Evolutionary conservation across 1,139 yeast genomes (phyloP), one percentile per base, ranked within the genome.

Genomic region (Candida sanyaensis): DNA sequence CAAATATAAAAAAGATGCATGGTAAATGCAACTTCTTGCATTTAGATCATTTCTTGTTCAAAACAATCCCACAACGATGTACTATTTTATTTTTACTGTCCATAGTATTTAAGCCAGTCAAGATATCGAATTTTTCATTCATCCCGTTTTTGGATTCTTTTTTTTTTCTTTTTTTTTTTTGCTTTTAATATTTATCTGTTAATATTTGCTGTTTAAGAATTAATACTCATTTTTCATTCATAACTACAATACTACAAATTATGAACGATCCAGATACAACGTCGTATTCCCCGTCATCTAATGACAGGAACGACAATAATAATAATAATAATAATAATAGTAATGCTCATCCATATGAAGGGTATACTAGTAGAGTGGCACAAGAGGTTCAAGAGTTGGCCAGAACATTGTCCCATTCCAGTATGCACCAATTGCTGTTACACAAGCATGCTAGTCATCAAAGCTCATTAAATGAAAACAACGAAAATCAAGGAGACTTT

Each of bases 401-500:
- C 8, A 43, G 50, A 36, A 43, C 44, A 8, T 34, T 45, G n/a
- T 43, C 48, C 5, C 37, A 44, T 29, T 46, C 37, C 11, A 37
- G 37, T 21, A 17, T 17, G 21, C 21, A 17, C 3, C 42, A 29
- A n/a, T 24, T 21, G 11, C n/a, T 33, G 32, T 13, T 31, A 11
- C 30, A 29, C 10, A 42, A 10, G 10, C 37, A 64, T 77, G 23
- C 71, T 77, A 50, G 77, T 78, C 81, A 74, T 82, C 1, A 71
- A 69, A 50, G 80, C 78, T 13, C 82, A 82, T 0, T 83, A 82
- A 39, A 65, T 71, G 10, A 57, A 61, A 17, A 17, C 21, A 17
- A 17, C 21, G 21, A 17, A 17, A 17, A 17, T 17, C 21, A 17
- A 17, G 21, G 21, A 1, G 38, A 46, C 6, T 28, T 38, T 21